These are phyloP conservation scores for Mycena belliarum DNA, from an alignment of 768 basidiomycete species.

Conservation along the genomic window DNA sequence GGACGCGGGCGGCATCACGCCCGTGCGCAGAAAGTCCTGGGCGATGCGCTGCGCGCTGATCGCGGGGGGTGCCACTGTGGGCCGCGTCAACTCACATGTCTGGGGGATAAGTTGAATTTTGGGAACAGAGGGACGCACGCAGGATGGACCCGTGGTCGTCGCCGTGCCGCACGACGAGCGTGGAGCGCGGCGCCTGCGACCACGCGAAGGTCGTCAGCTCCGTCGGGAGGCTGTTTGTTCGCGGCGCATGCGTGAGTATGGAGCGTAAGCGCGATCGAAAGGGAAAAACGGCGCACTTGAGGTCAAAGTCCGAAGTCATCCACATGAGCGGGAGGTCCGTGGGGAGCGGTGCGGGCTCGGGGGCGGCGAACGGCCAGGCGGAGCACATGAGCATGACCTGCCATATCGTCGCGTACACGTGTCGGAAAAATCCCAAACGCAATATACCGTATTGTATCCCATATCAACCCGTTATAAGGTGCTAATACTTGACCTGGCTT, in stretches of 20 bases:
- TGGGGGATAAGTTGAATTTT: no score
- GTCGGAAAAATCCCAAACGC: no score
- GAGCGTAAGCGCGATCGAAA: no score
- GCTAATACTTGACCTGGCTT: no score
- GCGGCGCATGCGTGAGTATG: no score
- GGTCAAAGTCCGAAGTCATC: conserved; percentile 15
- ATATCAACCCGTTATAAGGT: no score
- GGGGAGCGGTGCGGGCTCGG: not conserved
- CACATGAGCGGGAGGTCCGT: conserved; percentile 2
- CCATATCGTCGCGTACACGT: no score
- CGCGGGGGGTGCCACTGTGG: not conserved
- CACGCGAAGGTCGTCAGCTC: conserved; percentile 19
- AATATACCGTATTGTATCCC: no score
- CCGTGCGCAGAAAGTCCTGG: conserved; percentile 12
- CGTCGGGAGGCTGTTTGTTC: conserved; percentile 17
- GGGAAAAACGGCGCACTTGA: conserved; percentile 12
- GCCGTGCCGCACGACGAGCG: conserved; percentile 19
- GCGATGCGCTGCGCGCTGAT: not conserved
- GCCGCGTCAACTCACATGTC: no score
- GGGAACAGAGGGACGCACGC: not conserved
- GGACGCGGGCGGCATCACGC: not conserved
- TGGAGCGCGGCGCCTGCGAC: conserved; percentile 14
- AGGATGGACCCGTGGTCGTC: conserved; percentile 23
- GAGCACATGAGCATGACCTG: no score
- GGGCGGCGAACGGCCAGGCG: not conserved